These are phyloP conservation scores for Lizonia empirigonia DNA, from an alignment of 2,329 filamentous ascomycete species.

Conservation along the genomic window DNA sequence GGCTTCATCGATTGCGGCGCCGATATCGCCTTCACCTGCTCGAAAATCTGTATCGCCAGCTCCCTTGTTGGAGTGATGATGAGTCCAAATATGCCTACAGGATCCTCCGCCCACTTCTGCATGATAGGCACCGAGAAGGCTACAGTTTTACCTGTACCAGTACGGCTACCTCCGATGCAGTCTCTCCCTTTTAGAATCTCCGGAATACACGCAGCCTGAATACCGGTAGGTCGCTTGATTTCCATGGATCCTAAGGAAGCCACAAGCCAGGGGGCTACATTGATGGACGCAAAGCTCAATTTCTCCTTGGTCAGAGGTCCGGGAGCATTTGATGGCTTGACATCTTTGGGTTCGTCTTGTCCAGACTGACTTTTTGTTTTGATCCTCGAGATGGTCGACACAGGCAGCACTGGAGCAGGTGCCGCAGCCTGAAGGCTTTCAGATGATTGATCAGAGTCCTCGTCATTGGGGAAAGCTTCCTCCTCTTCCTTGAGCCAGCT, in stretches of 20 bases:
- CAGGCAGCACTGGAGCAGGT: constrained; percentile 12
- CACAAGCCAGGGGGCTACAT: constrained; percentile 85
- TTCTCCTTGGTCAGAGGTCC: constrained; percentile 43
- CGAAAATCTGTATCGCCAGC: constrained; percentile 92
- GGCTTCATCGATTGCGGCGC: constrained; percentile 86
- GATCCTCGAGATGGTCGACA: constrained; percentile 42
- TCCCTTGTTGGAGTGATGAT: constrained; percentile 78
- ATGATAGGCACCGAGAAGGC: constrained; percentile 94
- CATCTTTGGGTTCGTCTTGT: background rate
- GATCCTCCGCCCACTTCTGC: constrained; percentile 91
- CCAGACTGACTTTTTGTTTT: constrained; percentile 35
- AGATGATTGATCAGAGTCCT: constrained; percentile 23
- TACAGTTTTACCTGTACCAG: constrained; percentile 96
- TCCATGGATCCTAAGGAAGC: constrained; percentile 77
- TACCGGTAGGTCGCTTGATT: constrained; percentile 86
- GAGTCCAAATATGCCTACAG: constrained; percentile 86
- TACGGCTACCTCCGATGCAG: constrained; percentile 89
- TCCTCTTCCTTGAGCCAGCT: constrained; percentile 44
- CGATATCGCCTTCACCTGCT: constrained; percentile 93
- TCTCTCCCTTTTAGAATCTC: constrained; percentile 89
- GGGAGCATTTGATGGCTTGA: constrained; percentile 3
- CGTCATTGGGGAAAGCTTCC: constrained; percentile 38
- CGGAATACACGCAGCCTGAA: constrained; percentile 91
- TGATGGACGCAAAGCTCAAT: constrained; percentile 72
- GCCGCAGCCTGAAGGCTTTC: background rate